Conservation (phyloP, 345 rosid genomes). For the Euclidium syriacum region DNA sequence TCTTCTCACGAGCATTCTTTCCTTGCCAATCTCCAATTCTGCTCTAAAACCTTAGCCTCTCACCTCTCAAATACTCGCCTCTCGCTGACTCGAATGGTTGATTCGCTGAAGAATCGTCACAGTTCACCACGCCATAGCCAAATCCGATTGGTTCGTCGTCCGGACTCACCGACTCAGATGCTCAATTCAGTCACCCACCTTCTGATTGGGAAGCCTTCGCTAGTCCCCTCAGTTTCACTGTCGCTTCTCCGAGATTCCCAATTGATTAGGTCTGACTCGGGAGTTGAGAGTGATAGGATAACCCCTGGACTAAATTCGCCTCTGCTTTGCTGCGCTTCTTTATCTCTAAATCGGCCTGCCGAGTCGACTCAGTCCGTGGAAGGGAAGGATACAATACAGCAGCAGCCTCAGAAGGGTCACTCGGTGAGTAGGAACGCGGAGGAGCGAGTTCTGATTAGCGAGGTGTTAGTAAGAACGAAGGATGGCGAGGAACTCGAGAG, state of each 20-base stretch:
- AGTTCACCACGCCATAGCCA: not conserved
- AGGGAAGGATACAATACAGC: conserved; percentile 23
- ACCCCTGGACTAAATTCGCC: conserved; percentile 23
- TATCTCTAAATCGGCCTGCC: conserved; percentile 36
- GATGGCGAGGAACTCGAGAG: conserved; percentile 94
- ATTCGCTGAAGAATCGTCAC: conserved; percentile 16
- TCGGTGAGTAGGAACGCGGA: conserved; percentile 48
- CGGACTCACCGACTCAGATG: conserved; percentile 19
- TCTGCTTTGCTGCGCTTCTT: conserved; percentile 47
- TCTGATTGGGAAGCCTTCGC: conserved; percentile 27
- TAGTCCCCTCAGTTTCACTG: conserved; percentile 44
- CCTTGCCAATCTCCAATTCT: conserved; percentile 31
- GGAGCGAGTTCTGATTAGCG: conserved; percentile 86
- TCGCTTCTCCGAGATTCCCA: conserved; percentile 32
- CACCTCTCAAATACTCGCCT: conserved; percentile 20
- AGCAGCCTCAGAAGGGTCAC: conserved; percentile 40
- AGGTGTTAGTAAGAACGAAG: conserved; percentile 84
- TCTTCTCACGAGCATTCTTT: conserved; percentile 4
- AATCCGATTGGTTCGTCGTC: conserved; percentile 2
- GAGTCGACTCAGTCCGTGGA: conserved; percentile 39
- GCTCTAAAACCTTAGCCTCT: conserved; percentile 24
- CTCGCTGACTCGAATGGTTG: conserved; percentile 7
- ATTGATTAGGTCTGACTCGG: conserved; percentile 3
- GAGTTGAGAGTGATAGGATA: not conserved
- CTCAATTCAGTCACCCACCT: conserved; percentile 29